phyloP scores from a whole-genome alignment of 805 yeast genomes.

The Isabelozyma rhagii region DNA sequence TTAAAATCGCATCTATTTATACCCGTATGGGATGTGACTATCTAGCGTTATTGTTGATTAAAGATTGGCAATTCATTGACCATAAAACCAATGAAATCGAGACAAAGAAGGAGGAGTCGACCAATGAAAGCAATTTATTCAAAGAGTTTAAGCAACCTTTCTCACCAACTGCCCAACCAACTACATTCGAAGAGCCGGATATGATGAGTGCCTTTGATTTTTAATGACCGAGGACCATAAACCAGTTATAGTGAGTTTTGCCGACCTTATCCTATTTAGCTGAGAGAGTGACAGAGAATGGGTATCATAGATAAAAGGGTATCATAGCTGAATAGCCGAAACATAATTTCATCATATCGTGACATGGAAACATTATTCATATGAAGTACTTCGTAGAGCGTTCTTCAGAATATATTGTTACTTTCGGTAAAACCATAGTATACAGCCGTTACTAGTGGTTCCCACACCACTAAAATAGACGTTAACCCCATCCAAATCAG shows the following conservation, averaged over 20 bases:
- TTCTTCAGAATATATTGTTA: background rate
- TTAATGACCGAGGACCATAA: slow-evolving; percentile 9
- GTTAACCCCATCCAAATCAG: background rate
- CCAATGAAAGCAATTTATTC: slow-evolving; percentile 6
- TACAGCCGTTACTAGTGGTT: background rate
- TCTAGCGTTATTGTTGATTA: slow-evolving; percentile 58
- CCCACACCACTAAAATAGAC: background rate
- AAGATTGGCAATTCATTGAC: slow-evolving; percentile 61
- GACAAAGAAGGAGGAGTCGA: background rate
- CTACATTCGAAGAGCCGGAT: slow-evolving; percentile 66
- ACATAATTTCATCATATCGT: background rate
- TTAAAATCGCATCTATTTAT: slow-evolving; percentile 64
- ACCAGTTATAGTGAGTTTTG: background rate
- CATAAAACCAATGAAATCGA: slow-evolving; percentile 1
- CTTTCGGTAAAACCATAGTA: background rate
- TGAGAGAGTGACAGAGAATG: no score
- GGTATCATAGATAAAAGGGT: no score
- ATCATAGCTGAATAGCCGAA: background rate
- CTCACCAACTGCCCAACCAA: slow-evolving; percentile 42
- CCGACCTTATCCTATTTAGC: no score
- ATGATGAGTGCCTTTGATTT: slow-evolving; percentile 66
- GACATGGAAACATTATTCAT: background rate
- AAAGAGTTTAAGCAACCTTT: slow-evolving; percentile 10
- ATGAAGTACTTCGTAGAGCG: background rate
- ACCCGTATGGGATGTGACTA: slow-evolving; percentile 90